These are phyloP conservation scores for Cyclotella atomus DNA, from an alignment of 108 stramenopile genomes.

Conservation along the genomic window DNA sequence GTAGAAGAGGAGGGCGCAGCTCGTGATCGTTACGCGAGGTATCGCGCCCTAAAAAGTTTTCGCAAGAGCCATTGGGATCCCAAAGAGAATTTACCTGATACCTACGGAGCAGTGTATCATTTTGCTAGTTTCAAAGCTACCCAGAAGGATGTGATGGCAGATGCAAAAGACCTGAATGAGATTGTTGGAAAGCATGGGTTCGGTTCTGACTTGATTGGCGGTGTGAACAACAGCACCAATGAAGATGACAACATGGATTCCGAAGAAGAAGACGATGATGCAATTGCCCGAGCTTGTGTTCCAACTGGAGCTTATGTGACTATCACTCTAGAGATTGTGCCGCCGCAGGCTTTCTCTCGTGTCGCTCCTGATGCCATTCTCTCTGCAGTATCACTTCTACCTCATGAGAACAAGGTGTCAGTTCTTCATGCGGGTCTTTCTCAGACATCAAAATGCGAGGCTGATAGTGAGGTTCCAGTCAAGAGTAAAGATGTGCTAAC, in stretches of 20 bases:
- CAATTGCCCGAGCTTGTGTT: constrained; percentile 78
- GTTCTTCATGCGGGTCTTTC: constrained; percentile 96
- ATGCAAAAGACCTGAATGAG: constrained; percentile 69
- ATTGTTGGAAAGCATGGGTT: constrained; percentile 52
- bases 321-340: constrained; percentile 79
- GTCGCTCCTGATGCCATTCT: constrained; percentile 65
- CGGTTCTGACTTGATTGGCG: constrained; percentile 31
- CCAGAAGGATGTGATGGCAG: constrained; percentile 75
- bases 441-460: constrained; percentile 57
- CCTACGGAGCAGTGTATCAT: constrained; percentile 95
- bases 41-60: constrained; percentile 94
- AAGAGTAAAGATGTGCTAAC: constrained; percentile 93
- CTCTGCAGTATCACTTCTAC: constrained; percentile 83
- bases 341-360: constrained; percentile 44
- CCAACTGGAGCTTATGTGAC: constrained; percentile 89
- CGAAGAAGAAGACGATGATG: constrained; percentile 71
- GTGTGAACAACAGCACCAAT: constrained; percentile 1
- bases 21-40: constrained; percentile 93
- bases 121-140: constrained; percentile 89
- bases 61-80: constrained; percentile 96
- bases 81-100: constrained; percentile 96
- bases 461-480: constrained; percentile 60
- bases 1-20: constrained; percentile 88
- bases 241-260: constrained; percentile 40
- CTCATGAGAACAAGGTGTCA: constrained; percentile 94